Conservation (phyloP, 768 basidiomycete species). For the Termitomyces titanicus region DNA sequence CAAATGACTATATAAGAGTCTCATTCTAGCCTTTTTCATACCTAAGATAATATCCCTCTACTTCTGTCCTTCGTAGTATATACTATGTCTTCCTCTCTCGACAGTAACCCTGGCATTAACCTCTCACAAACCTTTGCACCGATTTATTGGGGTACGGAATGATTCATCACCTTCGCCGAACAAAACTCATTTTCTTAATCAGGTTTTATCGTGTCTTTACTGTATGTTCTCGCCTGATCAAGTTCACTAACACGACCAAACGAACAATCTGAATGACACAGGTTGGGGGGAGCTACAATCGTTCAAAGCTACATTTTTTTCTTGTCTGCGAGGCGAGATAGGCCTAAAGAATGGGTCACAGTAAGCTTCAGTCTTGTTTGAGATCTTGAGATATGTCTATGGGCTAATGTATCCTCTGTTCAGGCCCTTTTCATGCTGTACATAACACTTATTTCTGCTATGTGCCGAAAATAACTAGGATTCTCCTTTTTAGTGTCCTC, state of each 20-base stretch:
- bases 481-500: conserved; percentile 24
- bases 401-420: not conserved
- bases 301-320: conserved; percentile 39
- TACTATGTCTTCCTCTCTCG: not conserved
- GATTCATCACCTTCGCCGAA: not conserved
- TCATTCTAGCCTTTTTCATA: no score
- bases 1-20: not conserved
- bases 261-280: conserved; percentile 12
- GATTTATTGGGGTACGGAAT: conserved; percentile 26
- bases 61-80: not conserved
- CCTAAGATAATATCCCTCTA: no score
- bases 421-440: conserved; percentile 28
- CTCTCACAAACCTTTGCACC: conserved; percentile 23
- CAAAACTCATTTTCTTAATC: not conserved
- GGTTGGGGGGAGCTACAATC: conserved; percentile 36
- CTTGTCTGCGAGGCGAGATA: conserved; percentile 23
- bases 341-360: conserved; percentile 20
- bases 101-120: conserved; percentile 11
- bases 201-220: conserved; percentile 26
- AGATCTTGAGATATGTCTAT: not conserved
- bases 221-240: conserved; percentile 12
- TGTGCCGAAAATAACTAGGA: not conserved
- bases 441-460: not conserved
- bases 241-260: not conserved
- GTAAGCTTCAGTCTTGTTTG: conserved; percentile 15